Conservation (phyloP, 2,329 filamentous ascomycete species). For the Pochonia chlamydosporia region DNA sequence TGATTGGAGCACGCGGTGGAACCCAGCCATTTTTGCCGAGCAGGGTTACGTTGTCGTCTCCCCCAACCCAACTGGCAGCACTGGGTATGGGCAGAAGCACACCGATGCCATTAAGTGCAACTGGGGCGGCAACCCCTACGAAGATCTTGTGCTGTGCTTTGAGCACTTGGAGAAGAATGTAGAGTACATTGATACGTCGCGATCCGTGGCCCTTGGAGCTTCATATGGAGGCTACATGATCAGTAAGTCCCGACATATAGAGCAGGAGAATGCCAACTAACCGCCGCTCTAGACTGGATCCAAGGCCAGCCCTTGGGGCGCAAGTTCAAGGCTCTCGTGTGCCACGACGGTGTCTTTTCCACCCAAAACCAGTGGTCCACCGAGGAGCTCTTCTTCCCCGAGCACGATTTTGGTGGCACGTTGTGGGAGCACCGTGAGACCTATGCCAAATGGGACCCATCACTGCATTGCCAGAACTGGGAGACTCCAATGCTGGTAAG, state of each 20-base stretch:
- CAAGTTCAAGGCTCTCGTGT: conserved; percentile 82
- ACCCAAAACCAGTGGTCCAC: conserved; percentile 59
- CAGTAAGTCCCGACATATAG: conserved; percentile 32
- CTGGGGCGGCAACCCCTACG: conserved; percentile 82
- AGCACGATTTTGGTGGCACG: conserved; percentile 60
- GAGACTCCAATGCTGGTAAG: conserved; percentile 74
- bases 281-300: conserved; percentile 64
- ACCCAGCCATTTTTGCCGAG: conserved; percentile 78
- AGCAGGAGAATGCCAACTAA: conserved; percentile 14
- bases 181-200: conserved; percentile 60
- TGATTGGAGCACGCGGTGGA: conserved; percentile 78
- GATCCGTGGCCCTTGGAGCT: conserved; percentile 69
- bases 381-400: conserved; percentile 65
- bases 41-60: conserved; percentile 79
- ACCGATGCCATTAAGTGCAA: conserved; percentile 70
- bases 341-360: conserved; percentile 81
- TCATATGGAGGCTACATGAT: conserved; percentile 75
- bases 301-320: conserved; percentile 79
- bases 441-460: conserved; percentile 67
- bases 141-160: conserved; percentile 74
- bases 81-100: conserved; percentile 74
- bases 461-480: conserved; percentile 63
- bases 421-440: conserved; percentile 55
- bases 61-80: conserved; percentile 79
- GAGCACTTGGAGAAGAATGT: conserved; percentile 65